Conservation (phyloP, 441 rosid species). For the Brassica hybrid region DNA sequence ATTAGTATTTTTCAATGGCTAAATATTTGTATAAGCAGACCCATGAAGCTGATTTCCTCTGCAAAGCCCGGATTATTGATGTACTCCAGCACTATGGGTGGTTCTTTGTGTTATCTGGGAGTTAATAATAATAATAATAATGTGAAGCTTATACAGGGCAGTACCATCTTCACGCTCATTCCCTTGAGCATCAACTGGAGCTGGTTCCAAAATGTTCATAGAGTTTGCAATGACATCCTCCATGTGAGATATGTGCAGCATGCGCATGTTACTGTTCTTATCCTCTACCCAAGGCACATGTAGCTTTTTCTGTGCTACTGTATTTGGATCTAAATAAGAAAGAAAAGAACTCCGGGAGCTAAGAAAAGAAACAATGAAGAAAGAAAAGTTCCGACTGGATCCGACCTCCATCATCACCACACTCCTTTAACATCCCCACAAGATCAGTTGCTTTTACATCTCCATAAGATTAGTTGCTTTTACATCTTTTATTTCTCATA, state of each 20-base stretch:
- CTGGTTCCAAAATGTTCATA: conserved; percentile 92
- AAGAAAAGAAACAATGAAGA: conserved; percentile 29
- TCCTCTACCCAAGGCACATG: conserved; percentile 94
- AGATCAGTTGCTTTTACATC: conserved; percentile 31
- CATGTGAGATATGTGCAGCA: conserved; percentile 75
- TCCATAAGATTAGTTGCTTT: conserved; percentile 14
- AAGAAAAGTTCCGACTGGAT: conserved; percentile 75
- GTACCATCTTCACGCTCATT: conserved; percentile 86
- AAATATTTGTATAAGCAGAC: too few species aligned
- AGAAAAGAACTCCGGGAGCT: too few species aligned
- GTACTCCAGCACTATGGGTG: too few species aligned
- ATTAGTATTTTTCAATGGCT: too few species aligned
- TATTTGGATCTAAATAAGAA: conserved; percentile 39
- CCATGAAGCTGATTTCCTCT: too few species aligned
- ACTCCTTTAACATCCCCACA: conserved; percentile 21
- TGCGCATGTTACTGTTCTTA: conserved; percentile 86
- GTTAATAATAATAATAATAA: too few species aligned
- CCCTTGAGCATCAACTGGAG: conserved; percentile 72
- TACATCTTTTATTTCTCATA: conserved; percentile 11
- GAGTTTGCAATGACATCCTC: conserved; percentile 85
- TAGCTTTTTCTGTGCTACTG: conserved; percentile 55
- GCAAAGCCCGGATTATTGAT: too few species aligned
- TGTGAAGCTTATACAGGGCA: background rate
- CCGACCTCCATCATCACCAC: conserved; percentile 72
- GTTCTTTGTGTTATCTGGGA: too few species aligned